Evolutionary conservation across 805 yeast species (phyloP), one percentile per base, ranked within the genome.

Genomic region (Millerago galiae): DNA sequence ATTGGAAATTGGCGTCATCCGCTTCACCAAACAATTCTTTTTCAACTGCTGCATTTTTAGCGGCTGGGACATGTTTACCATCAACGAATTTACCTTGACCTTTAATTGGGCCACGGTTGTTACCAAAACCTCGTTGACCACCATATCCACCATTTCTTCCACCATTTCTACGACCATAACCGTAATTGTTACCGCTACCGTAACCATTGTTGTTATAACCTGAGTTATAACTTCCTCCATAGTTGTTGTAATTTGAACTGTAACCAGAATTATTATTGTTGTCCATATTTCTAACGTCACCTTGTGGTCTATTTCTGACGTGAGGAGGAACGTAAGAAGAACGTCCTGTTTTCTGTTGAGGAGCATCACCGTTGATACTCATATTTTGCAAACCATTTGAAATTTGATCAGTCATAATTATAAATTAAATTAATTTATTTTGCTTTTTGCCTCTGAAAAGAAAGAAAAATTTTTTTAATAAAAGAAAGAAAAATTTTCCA

Each of bases 51-150:
- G 76, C 78, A 65, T 85, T 83, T 51, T 68, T 73, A 43, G 80
- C 75, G 47, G 95, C 87, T 45, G 95, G 95, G 51, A 79, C 72
- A 63, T 91, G 98, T 60, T 77, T 78, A 55, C 97, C 98, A 60
- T 89, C 83, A 42, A 72, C 81, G 77, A 88, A 93, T 51, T 74
- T 72, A 55, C 99, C 99, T 52, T 77, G 83, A 51, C 82, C 83
- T 30, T 70, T 66, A 43, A 61, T 56, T 44, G 62, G 59, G 49
- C 63, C 63, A 48, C 58, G 51, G 41, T 12, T 17, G 13, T 31
- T 31, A 16, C 18, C 54, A 38, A 55, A 44, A 35, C 62, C 60
- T 40, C 65, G 58, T 43, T 63, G 61, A 52, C 59, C 58, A 44
- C 62, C 53, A 38, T 63, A 55, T 49, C 66, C 62, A 47, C 67